Evolutionary conservation across 2,329 filamentous ascomycete species (phyloP).

Genomic region (Colletotrichum sublineola): DNA sequence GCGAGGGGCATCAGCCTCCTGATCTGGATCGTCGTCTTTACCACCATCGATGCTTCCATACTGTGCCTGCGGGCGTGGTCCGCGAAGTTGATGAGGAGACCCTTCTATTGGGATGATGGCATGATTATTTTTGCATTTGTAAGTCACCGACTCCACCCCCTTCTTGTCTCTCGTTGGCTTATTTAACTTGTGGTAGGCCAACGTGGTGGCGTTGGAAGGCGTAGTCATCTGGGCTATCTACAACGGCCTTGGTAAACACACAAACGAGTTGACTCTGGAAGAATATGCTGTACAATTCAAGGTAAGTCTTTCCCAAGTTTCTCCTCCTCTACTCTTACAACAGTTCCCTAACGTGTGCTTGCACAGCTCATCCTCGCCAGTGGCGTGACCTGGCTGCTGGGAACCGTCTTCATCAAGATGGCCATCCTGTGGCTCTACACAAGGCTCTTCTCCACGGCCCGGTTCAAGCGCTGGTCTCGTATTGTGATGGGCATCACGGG

Average conservation of each 20-base stretch:
- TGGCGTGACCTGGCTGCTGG: conserved; percentile 49
- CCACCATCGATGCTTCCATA: conserved; percentile 33
- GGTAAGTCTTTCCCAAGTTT: not conserved
- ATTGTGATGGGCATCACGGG: conserved; percentile 45
- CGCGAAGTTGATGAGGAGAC: conserved; percentile 40
- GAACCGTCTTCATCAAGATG: conserved; percentile 48
- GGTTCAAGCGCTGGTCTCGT: conserved; percentile 47
- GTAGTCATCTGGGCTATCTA: conserved; percentile 45
- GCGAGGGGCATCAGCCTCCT: conserved; percentile 34
- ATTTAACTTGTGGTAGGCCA: conserved; percentile 36
- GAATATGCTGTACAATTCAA: conserved; percentile 36
- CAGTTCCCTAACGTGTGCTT: conserved; percentile 2
- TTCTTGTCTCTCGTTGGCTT: not conserved
- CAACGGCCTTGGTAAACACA: conserved; percentile 46
- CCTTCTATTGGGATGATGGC: conserved; percentile 44
- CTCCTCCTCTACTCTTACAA: too few relatives aligned
- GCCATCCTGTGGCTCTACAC: conserved; percentile 51
- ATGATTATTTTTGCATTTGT: conserved; percentile 45
- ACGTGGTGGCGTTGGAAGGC: conserved; percentile 37
- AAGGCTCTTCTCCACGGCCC: conserved; percentile 48
- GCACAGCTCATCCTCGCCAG: conserved; percentile 45
- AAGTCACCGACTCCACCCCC: conserved; percentile 15
- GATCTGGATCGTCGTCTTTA: conserved; percentile 43
- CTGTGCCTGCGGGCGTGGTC: conserved; percentile 46
- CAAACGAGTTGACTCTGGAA: conserved; percentile 32